Evolutionary conservation across 169 alveolate genomes (phyloP), one percentile per base, ranked within the genome.

Genomic region (Theileria sp.): DNA sequence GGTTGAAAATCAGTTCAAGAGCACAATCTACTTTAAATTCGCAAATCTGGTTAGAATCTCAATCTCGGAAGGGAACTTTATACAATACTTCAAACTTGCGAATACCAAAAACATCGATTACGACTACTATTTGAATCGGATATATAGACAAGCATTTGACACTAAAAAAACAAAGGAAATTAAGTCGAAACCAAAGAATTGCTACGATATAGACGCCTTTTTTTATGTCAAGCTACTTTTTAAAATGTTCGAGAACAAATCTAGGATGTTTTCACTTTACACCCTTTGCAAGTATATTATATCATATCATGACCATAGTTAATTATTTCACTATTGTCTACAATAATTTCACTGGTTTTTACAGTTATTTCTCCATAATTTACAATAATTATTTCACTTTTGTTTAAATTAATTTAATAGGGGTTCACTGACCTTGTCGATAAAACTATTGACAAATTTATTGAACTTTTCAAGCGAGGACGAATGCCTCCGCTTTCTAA

Each of bases 231-330:
- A 58, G 34, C 34, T 77, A 8, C 74, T 84, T n/a, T 84, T 84
- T 70, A 78, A 68, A 65, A 84, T 84, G 90, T 84, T 84, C 36
- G 86, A 84, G 28, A 79, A 73, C n/a, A 74, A 79, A 23, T 77
- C 77, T 69, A 74, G 90, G 50, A 78, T 84, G 86, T 49, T 44
- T 19, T 75, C 86, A 23, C 79, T 84, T 0, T 70, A 69, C 10
- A 61, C 75, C 17, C 75, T 84, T 68, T 54, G 86, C 70, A 78
- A 60, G 83, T 76, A 75, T 25, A 5, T 9, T 72, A 13, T 70
- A 21, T 0, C 36, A 0, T 10, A 60, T 3, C n/a, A 8, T 60
- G 10, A 21, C 30, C 30, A 25, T 60, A 60, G 36, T 10, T 7
- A 60, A 25, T 17, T 7, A 60, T 17, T 60, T 12, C 3, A 12